Percentiles rank a stretch among this genome's conserved stretches.
phyloP scores from a whole-genome alignment of 2,329 filamentous ascomycete genomes.

The Rutstroemia sp. region DNA sequence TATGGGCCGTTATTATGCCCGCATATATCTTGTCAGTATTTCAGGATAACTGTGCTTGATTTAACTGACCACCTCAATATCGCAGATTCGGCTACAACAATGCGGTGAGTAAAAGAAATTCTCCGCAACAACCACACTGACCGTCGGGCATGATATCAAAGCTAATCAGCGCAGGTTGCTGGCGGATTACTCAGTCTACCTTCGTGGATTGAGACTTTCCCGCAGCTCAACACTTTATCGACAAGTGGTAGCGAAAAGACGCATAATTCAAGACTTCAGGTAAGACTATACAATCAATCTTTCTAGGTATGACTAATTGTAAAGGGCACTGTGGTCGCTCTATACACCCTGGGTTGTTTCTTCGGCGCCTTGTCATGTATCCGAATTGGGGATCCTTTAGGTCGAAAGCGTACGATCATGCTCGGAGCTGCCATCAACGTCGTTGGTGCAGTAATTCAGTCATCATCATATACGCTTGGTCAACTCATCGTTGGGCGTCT shows the following conservation, averaged over 20 bases:
- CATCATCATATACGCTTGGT: constrained; percentile 36
- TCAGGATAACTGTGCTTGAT: constrained; percentile 4
- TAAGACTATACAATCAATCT: not conserved
- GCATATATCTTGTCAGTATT: constrained; percentile 59
- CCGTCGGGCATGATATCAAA: not conserved
- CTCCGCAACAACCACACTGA: too few relatives aligned
- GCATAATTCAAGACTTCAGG: constrained; percentile 1
- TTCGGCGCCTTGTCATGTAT: constrained; percentile 33
- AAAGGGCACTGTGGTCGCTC: constrained; percentile 9
- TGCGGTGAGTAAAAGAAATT: not conserved
- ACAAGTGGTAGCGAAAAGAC: not conserved
- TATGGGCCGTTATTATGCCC: constrained; percentile 57
- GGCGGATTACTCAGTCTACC: constrained; percentile 37
- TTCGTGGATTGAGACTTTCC: constrained; percentile 7
- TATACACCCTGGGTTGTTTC: constrained; percentile 39
- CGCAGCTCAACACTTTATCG: constrained; percentile 8
- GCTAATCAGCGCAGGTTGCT: constrained; percentile 32
- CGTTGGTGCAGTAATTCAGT: constrained; percentile 42
- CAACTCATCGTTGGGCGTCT: constrained; percentile 47
- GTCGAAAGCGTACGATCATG: constrained; percentile 49
- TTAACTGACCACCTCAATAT: not conserved
- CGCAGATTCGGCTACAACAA: constrained; percentile 41
- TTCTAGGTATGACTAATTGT: not conserved
- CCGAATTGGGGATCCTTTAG: constrained; percentile 43
- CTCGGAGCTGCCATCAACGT: constrained; percentile 50